phyloP scores from a whole-genome alignment of 1,284 basidiomycete species.

The Melampsora occidentalis region DNA sequence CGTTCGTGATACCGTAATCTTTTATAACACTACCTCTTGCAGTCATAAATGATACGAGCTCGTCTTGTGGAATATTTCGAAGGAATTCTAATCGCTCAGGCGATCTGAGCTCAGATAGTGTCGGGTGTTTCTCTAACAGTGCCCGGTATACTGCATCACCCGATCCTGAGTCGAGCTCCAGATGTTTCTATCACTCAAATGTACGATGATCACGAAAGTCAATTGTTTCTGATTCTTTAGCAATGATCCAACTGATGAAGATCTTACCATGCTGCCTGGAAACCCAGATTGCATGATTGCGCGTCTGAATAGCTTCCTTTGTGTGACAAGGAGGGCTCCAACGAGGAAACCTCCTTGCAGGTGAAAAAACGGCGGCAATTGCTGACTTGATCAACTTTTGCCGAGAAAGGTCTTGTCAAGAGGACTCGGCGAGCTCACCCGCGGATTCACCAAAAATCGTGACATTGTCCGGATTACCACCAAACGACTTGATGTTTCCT shows the following conservation, averaged over 20 bases:
- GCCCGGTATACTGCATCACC: not conserved
- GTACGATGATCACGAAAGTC: not conserved
- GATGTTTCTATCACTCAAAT: not conserved
- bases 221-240: not conserved
- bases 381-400: not conserved
- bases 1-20: not conserved
- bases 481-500: constrained; percentile 32
- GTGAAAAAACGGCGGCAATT: not conserved
- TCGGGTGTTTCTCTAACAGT: not conserved
- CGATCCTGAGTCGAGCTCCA: not conserved
- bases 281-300: constrained; percentile 38
- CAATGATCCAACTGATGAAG: not conserved
- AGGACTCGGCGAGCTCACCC: not conserved
- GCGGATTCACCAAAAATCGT: constrained; percentile 39
- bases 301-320: constrained; percentile 32
- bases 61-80: not conserved
- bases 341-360: constrained; percentile 19
- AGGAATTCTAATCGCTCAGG: not conserved
- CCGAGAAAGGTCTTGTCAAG: not conserved
- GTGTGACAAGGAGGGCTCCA: constrained; percentile 5
- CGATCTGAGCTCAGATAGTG: not conserved
- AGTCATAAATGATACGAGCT: not conserved
- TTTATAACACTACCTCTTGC: not conserved
- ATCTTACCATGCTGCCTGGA: constrained; percentile 9
- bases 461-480: constrained; percentile 38